Evolutionary conservation across 2,329 filamentous ascomycete species (phyloP).

Genomic region (Talaromyces islandicus): DNA sequence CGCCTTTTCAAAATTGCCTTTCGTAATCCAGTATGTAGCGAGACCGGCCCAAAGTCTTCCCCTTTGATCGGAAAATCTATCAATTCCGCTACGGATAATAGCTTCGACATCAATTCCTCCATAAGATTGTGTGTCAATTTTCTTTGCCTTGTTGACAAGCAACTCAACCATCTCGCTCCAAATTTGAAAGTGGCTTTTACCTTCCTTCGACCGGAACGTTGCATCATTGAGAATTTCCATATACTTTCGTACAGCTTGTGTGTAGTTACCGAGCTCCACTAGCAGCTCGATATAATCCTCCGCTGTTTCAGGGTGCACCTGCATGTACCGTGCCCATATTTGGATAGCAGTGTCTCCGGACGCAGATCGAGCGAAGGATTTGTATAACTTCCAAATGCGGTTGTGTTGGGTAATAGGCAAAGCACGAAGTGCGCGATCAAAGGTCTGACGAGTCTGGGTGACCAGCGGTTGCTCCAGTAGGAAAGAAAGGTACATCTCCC

Average conservation of each 20-base stretch:
- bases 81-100: slow-evolving; percentile 87
- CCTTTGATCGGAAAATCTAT: slow-evolving; percentile 84
- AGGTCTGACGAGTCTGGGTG: slow-evolving; percentile 76
- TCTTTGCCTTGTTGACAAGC: slow-evolving; percentile 80
- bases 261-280: slow-evolving; percentile 73
- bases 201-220: slow-evolving; percentile 84
- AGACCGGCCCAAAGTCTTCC: slow-evolving; percentile 93
- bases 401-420: slow-evolving; percentile 93
- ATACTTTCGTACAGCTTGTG: slow-evolving; percentile 84
- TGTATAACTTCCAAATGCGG: slow-evolving; percentile 88
- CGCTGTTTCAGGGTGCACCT: slow-evolving; percentile 89
- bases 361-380: slow-evolving; percentile 83
- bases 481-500: slow-evolving; percentile 95
- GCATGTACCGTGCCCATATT: slow-evolving; percentile 94
- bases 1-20: slow-evolving; percentile 85
- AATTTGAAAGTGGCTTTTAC: slow-evolving; percentile 90
- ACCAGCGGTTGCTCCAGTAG: slow-evolving; percentile 87
- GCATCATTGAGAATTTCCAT: slow-evolving; percentile 89
- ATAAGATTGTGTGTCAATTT: slow-evolving; percentile 75
- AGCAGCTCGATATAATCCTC: slow-evolving; percentile 94
- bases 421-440: slow-evolving; percentile 86
- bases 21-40: slow-evolving; percentile 93
- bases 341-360: slow-evolving; percentile 85
- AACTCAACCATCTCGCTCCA: slow-evolving; percentile 98
- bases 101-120: slow-evolving; percentile 82